Evolutionary conservation across 371 early-diverging fungal genomes (phyloP), one percentile per base, ranked within the genome.

Genomic region (Mortierella sp.): DNA sequence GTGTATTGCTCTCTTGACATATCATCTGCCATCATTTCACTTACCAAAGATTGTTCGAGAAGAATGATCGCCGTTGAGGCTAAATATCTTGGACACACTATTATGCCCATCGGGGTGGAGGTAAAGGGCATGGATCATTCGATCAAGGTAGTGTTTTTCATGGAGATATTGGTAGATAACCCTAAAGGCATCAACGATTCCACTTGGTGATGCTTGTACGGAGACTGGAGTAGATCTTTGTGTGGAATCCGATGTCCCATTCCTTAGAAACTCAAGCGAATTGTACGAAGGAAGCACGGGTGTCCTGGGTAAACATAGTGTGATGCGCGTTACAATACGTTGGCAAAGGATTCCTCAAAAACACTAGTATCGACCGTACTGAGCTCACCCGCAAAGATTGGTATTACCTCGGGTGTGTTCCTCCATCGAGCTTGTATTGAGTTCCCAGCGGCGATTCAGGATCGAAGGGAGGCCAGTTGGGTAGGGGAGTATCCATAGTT

Each of bases 141-240:
- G n/a, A 35, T 78, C 78, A 24, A 78, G 40, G 20, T 73, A 65
- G 47, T 78, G 78, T 55, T 67, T 69, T 24, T 78, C 74, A 11
- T 66, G 51, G 1, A 78, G 60, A 26, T 73, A 64, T 11, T 58
- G 62, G 12, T 70, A 66, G 5, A 66, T 59, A 20, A 66, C 43
- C n/a, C 55, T 52, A 55, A 70, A 61, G 10, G 74, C 30, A 22
- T 32, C 58, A 14, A 30, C 16, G 5, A 67, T 39, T 22, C 62
- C 70, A 37, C 37, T 3, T 10, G 47, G 5, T 0, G 51, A 20
- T 12, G 64, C 14, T 24, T 3, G 24, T 18, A 26, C 30, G 8
- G 40, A 49, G 5, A 26, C 12, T 5, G 49, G 11, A 8, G 61
- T 37, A 18, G 16, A 40, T 28, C 30, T 22, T 20, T 35, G 49